Evolutionary conservation across 2,329 filamentous ascomycete species (phyloP), one percentile per base, ranked within the genome.

Genomic region (Trichoderma lentiforme): DNA sequence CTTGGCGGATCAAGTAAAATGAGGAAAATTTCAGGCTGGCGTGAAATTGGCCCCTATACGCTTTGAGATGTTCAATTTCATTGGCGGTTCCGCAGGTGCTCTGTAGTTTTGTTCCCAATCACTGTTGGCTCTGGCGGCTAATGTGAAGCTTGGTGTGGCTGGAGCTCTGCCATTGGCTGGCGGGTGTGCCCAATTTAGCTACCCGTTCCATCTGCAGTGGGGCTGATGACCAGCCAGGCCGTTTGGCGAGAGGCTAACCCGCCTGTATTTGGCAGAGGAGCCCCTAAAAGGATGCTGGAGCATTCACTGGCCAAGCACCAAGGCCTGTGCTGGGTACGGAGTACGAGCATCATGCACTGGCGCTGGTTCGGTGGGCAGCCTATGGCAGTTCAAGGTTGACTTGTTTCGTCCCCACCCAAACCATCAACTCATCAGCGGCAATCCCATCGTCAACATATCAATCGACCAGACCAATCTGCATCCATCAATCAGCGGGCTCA

Each of bases 51-150:
- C 67, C 64, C 64, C 64, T 57, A 28, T 30, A 9, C 26, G 32
- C 67, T 30, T 53, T 68, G 1, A 18, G 18, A 43, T 43, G 18
- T 39, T 63, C 34, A 36, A 36, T 36, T 21, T 47, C 56, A 60
- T 60, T 63, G 21, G 70, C 7, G 21, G 70, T n/a, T 58, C 62
- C 53, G 62, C 62, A 28, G 14, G 51, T 47, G 66, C 53, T 69
- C 56, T 62, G 56, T 60, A 21, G 4, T 36, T 61, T 39, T 53
- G 7, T 11, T 47, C 47, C 53, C 60, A 15, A 70, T 62, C 61
- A 64, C 47, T 11, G 58, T 70, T 62, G 68, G 60, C 57, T 61
- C 61, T 62, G 71, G 71, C 71, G 71, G 71, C 71, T 72, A 72
- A 72, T 72, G 71, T 67, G 71, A 72, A 67, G 57, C 64, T 72